phyloP scores from a whole-genome alignment of 306 rosid genomes.

The Oxytropis ochrocephala region DNA sequence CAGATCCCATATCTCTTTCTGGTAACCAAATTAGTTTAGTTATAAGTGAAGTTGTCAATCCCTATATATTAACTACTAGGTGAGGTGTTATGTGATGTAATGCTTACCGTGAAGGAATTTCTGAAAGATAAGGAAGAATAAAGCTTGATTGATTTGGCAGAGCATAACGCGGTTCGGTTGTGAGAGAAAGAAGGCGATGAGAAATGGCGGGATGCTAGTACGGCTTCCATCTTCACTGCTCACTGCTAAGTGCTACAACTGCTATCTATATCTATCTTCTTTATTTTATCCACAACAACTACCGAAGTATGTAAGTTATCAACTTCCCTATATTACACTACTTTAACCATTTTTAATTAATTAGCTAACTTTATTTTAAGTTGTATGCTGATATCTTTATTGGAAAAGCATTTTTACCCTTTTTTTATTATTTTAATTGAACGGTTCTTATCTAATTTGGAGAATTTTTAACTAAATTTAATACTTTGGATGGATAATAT shows the following conservation, averaged over 20 bases:
- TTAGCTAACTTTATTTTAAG: no score
- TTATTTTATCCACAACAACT: slow-evolving; percentile 38
- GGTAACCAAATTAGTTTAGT: slow-evolving; percentile 2
- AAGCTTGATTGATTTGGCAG: slow-evolving; percentile 26
- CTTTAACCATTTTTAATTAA: not conserved
- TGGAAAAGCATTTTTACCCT: no score
- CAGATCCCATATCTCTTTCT: slow-evolving; percentile 88
- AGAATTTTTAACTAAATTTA: no score
- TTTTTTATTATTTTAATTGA: no score
- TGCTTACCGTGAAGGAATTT: slow-evolving; percentile 68
- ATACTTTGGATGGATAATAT: no score
- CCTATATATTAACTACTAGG: not conserved
- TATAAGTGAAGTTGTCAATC: not conserved
- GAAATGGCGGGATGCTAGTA: slow-evolving; percentile 70
- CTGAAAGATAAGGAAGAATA: slow-evolving; percentile 56
- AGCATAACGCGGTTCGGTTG: slow-evolving; percentile 9
- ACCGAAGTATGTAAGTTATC: not conserved
- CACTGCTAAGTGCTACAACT: not conserved
- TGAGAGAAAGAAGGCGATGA: slow-evolving; percentile 35
- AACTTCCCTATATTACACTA: not conserved
- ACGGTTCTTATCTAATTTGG: no score
- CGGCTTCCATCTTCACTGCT: slow-evolving; percentile 55
- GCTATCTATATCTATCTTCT: not conserved
- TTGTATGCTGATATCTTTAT: no score
- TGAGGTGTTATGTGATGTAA: not conserved